Base-by-base conservation (phyloP, 1,284 basidiomycete species). In the Chalciporus sp. region DNA sequence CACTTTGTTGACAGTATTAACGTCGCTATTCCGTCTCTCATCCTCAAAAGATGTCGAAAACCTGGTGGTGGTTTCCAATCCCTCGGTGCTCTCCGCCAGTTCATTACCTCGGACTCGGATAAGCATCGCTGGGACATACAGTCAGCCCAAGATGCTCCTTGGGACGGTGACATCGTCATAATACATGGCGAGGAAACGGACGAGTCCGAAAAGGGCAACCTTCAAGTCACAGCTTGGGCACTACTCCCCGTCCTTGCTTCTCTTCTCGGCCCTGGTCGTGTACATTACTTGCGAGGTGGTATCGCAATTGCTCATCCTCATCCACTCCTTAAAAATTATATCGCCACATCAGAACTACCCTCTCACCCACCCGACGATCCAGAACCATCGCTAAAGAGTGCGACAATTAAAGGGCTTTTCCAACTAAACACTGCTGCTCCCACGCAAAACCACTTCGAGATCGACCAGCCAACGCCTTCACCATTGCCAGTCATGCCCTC, bases 21-120 rank as follows among this genome's bases (percentile, higher is more conserved):
- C 71, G 77, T 95, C 51, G 86, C 88, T 37, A 90, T 95, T 51
- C 92, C 92, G 0, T 88, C 90, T 23, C 82, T 94, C 63, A 91
- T 94, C 63, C 82, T 93, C 62, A 92, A 92, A 70, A 85, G 92
- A n/a, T 86, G 82, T 58, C 79, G 82, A 51, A 90, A 88, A 65
- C 81, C 85, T 7, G 82, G 79, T 20, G 80, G 79, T 35, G 81
- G 80, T 5, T 82, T 88, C 60, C 80, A 82, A 39, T 81, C 79
- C 29, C 77, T 93, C 58, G 80, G 85, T 56, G 78, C 84, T 0
- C 73, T 94, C 44, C 82, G 85, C 42, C 84, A 88, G 58, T 94
- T 86, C 67, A 83, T 94, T 61, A 90, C 87, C 7, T 90, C 90
- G 0, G 84, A 90, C 39, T 73, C 80, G 16, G 88, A 86, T 14